Conservation (phyloP, 768 basidiomycete genomes). For the Mycena metata region DNA sequence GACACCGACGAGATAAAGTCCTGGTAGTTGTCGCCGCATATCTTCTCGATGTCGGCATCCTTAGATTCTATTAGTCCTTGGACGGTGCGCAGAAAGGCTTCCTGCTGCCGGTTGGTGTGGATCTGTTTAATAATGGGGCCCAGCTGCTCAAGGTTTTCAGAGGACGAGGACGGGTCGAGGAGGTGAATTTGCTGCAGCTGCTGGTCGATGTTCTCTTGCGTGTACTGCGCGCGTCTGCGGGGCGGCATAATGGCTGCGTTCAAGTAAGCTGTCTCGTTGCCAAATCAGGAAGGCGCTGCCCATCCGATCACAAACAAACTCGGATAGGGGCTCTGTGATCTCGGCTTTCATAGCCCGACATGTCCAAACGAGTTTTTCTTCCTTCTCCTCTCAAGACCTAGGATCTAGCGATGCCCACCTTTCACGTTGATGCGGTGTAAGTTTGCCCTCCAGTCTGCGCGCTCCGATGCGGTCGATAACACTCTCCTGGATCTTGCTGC, state of each 20-base stretch:
- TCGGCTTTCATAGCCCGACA: slow-evolving; percentile 6
- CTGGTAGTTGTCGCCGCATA: slow-evolving; percentile 97
- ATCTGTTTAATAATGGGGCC: slow-evolving; percentile 96
- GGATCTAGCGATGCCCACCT: slow-evolving; percentile 48
- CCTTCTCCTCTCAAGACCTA: slow-evolving; percentile 24
- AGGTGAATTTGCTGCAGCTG: slow-evolving; percentile 94
- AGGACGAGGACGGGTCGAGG: slow-evolving; percentile 87
- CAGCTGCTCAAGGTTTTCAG: slow-evolving; percentile 95
- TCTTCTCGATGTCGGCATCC: slow-evolving; percentile 95
- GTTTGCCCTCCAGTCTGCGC: slow-evolving; percentile 23
- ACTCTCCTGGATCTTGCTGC: not conserved
- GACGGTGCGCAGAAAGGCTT: slow-evolving; percentile 87
- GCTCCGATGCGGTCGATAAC: slow-evolving; percentile 1
- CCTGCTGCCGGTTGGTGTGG: slow-evolving; percentile 88
- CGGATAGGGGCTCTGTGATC: slow-evolving; percentile 4
- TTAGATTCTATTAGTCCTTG: slow-evolving; percentile 93
- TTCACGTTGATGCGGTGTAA: slow-evolving; percentile 61
- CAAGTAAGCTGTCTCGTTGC: not conserved
- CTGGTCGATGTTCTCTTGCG: slow-evolving; percentile 88
- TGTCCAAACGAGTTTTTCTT: slow-evolving; percentile 4
- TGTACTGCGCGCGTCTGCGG: slow-evolving; percentile 80
- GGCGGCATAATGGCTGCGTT: slow-evolving; percentile 72
- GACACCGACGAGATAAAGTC: slow-evolving; percentile 98
- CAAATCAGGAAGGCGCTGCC: not conserved
- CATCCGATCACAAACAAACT: no score